phyloP scores from a whole-genome alignment of 2,329 filamentous ascomycete genomes.

The Colletotrichum tropicicola region DNA sequence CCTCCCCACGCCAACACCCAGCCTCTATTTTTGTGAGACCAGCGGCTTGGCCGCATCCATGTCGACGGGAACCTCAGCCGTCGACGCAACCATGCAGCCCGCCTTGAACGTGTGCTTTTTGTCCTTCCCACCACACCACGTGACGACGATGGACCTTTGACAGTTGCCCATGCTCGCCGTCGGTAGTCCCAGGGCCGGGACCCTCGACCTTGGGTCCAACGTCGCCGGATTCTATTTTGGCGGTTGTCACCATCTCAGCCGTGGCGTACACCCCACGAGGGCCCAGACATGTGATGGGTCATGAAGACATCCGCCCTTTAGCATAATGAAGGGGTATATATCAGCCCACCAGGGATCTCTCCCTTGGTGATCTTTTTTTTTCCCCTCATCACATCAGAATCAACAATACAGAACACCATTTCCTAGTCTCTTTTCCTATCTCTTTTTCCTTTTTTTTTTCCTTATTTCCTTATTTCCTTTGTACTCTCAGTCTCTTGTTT shows the following conservation, averaged over 20 bases:
- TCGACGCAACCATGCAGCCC: background rate
- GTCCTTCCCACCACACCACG: background rate
- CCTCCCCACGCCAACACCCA: background rate
- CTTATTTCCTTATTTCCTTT: slow-evolving; percentile 17
- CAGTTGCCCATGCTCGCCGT: background rate
- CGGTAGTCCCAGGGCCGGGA: background rate
- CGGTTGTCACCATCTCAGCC: background rate
- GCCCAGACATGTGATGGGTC: slow-evolving; percentile 3
- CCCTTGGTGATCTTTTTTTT: slow-evolving; percentile 17
- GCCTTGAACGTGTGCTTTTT: background rate
- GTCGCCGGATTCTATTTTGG: slow-evolving; percentile 15
- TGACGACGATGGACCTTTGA: background rate
- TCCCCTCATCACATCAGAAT: background rate
- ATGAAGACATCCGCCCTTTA: slow-evolving; percentile 1
- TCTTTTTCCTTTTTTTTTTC: background rate
- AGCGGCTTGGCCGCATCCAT: slow-evolving; percentile 18
- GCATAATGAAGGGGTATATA: slow-evolving; percentile 10
- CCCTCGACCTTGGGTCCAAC: background rate
- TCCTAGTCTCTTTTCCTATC: background rate
- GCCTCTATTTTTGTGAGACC: slow-evolving; percentile 16
- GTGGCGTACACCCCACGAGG: background rate
- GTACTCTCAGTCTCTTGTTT: background rate
- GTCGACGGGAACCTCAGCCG: background rate
- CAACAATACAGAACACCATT: background rate
- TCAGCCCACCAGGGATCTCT: background rate